phyloP scores from a whole-genome alignment of 164 flowering plant genomes.

The Vitis vinifera region ASM3070453v1 NC_081814.1:15218001-15218500 shows the following conservation, averaged over 20 bases:
- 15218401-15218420: background rate
- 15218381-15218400: background rate
- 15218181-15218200: no score
- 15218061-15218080: no score
- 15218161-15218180: background rate
- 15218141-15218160: background rate
- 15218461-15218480: constrained; percentile 31
- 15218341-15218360: constrained; percentile 31
- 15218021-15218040: no score
- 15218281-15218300: constrained; percentile 46
- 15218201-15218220: no score
- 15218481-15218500: constrained; percentile 76
- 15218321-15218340: constrained; percentile 19
- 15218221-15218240: no score
- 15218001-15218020: no score
- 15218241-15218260: constrained; percentile 42
- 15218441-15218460: background rate
- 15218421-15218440: background rate
- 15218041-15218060: no score
- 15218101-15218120: no score
- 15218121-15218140: background rate
- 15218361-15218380: constrained; percentile 36
- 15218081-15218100: no score
- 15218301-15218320: constrained; percentile 19
- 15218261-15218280: constrained; percentile 55